Evolutionary conservation across 495 filamentous ascomycete genomes (phyloP).

Genomic region (Massariosphaeria phaeospora): DNA sequence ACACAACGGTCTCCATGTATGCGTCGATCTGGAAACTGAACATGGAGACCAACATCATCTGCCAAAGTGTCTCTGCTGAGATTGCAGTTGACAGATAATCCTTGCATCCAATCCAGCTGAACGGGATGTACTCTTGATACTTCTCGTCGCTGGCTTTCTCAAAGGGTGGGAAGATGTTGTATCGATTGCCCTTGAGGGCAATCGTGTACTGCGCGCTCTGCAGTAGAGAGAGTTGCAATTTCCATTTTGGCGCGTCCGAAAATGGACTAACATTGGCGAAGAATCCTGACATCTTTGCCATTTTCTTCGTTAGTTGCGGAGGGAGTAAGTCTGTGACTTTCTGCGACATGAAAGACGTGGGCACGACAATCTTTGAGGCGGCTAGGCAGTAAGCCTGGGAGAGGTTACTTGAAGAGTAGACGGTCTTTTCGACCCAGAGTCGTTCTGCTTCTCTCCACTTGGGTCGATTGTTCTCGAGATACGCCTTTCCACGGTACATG

Average conservation of each 20-base stretch:
- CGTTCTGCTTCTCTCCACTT: conserved; percentile 13
- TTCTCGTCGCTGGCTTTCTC: conserved; percentile 22
- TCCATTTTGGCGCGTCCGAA: conserved; percentile 7
- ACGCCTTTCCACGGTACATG: conserved; percentile 26
- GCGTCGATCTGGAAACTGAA: conserved; percentile 26
- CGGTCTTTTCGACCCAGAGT: conserved; percentile 25
- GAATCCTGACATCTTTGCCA: conserved; percentile 20
- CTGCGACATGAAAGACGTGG: conserved; percentile 3
- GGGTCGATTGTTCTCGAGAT: conserved; percentile 17
- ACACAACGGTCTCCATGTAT: conserved; percentile 24
- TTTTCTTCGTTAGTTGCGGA: conserved; percentile 14
- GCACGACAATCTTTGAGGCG: conserved; percentile 19
- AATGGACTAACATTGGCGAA: conserved; percentile 15
- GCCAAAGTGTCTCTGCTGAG: conserved; percentile 13
- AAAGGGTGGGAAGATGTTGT: conserved; percentile 20
- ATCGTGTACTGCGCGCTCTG: conserved; percentile 12
- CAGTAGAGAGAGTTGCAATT: conserved; percentile 18
- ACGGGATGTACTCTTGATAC: conserved; percentile 27
- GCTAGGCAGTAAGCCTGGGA: conserved; percentile 25
- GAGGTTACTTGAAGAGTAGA: conserved; percentile 17
- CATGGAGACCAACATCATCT: conserved; percentile 29
- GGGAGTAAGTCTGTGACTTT: conserved; percentile 10
- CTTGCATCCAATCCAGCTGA: conserved; percentile 25
- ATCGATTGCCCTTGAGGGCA: conserved; percentile 12
- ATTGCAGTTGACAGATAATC: conserved; percentile 21